Base-by-base conservation (phyloP, 352 stramenopile genomes). In the Globisporangium abappressorium region DNA sequence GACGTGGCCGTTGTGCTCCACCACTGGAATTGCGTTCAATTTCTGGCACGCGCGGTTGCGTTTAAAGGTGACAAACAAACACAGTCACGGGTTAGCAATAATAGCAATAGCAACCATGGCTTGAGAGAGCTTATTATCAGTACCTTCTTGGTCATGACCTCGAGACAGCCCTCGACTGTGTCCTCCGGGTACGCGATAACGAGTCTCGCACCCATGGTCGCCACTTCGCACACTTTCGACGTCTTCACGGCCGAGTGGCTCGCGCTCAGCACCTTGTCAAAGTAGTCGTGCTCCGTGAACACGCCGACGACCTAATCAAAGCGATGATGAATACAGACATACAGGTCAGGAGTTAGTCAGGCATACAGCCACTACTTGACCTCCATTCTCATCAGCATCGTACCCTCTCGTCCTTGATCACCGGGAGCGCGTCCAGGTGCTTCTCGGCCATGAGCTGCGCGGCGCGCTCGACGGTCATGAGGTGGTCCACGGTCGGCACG, bases 271-370 rank as follows among this genome's bases (percentile, higher is more conserved):
- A 81, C 77, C 60, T 81, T 81, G 49, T 81, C 70, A 57, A 84
- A 76, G 68, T 84, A 84, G 63, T 84, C 77, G 15, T 68, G 74
- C 63, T 81, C 77, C 18, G 77, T 80, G 60, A 84, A 80, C 57
- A 84, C 12, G 4, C 77, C 77, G 20, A 84, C 67, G 47, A 81
- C 72, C 72, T 47, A 60, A 1, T 38, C 57, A 46, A 6, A 11
- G 5, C 14, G 18, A 20, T 38, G 18, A 26, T 26, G 28, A 30
- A 36, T 7, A 12, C 24, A 64, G 2, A 8, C 12, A 14, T 7
- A 8, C 5, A 43, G 28, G 14, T 24, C 36, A 33, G 4, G 15
- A 57, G 8, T 49, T 22, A 58, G 22, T n/a, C 26, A 57, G 30
- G 0, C 0, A 30, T 20, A 43, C 36, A 46, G 38, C 12, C 55